phyloP scores from a whole-genome alignment of 768 basidiomycete species.

The Mycena olivaceomarginata region DNA sequence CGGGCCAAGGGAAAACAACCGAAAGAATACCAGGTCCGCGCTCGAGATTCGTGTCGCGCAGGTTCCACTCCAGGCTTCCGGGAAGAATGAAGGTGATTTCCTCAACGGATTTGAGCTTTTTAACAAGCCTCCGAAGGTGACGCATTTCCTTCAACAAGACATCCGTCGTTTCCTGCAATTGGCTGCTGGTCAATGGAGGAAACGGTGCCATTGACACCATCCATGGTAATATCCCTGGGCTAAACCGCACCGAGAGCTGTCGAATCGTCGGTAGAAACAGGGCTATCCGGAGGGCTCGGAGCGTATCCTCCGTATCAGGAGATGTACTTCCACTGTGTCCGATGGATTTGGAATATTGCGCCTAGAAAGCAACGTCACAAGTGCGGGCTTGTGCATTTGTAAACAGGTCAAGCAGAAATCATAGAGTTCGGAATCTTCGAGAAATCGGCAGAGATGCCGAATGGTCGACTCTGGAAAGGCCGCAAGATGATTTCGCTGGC shows the following conservation, averaged over 20 bases:
- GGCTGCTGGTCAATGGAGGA: background rate
- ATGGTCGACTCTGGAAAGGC: background rate
- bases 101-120: conserved; percentile 9
- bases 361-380: conserved; percentile 10
- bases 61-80: conserved; percentile 30
- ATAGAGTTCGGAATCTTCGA: conserved; percentile 27
- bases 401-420: conserved; percentile 21
- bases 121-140: background rate
- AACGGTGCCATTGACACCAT: background rate
- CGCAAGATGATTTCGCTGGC: background rate
- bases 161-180: background rate
- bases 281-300: conserved; percentile 20
- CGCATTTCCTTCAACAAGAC: conserved; percentile 3
- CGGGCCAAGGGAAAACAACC: conserved; percentile 15
- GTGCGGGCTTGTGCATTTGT: conserved; percentile 21
- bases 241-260: conserved; percentile 7
- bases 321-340: too few species aligned
- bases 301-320: conserved; percentile 1
- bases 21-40: background rate
- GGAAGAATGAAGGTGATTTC: conserved; percentile 25
- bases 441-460: conserved; percentile 6
- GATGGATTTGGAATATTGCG: conserved; percentile 17
- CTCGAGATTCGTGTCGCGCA: conserved; percentile 30
- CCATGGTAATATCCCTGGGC: background rate
- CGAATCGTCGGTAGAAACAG: conserved; percentile 13